Percentiles rank a stretch among this genome's conserved stretches.
Evolutionary conservation across 371 early-diverging fungal genomes (phyloP).

Genomic region (Zychaea mexicana): DNA sequence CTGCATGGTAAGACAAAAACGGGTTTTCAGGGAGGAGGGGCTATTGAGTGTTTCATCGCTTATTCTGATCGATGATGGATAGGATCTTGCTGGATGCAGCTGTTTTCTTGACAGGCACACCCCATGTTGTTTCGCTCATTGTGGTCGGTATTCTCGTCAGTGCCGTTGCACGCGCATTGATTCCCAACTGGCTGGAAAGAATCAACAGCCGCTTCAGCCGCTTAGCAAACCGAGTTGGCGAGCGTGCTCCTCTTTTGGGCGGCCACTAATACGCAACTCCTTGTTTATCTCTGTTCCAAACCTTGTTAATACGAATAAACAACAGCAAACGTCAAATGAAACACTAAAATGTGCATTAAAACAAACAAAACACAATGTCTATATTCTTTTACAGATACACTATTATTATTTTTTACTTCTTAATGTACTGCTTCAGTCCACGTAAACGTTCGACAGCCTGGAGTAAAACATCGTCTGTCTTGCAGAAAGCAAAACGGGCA

Average conservation of each 20-base stretch:
- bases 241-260: constrained; percentile 46
- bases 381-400: not conserved
- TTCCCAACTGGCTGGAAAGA: constrained; percentile 43
- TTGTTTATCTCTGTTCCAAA: not conserved
- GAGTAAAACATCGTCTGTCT: constrained; percentile 83
- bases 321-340: too few species aligned
- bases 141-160: constrained; percentile 47
- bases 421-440: constrained; percentile 64
- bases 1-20: constrained; percentile 40
- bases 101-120: constrained; percentile 29
- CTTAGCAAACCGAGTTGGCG: constrained; percentile 37
- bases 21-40: not conserved
- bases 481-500: constrained; percentile 94
- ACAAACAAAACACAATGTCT: not conserved
- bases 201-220: constrained; percentile 40
- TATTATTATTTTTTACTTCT: constrained; percentile 11
- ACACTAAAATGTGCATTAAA: not conserved
- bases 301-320: not conserved
- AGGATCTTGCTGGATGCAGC: constrained; percentile 43
- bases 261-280: constrained; percentile 1
- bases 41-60: not conserved
- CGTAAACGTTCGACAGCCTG: constrained; percentile 74
- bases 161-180: constrained; percentile 42
- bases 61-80: not conserved
- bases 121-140: constrained; percentile 37